Evolutionary conservation across 805 yeast species (phyloP).

Genomic region (Zygotorulaspora danielsina): DNA sequence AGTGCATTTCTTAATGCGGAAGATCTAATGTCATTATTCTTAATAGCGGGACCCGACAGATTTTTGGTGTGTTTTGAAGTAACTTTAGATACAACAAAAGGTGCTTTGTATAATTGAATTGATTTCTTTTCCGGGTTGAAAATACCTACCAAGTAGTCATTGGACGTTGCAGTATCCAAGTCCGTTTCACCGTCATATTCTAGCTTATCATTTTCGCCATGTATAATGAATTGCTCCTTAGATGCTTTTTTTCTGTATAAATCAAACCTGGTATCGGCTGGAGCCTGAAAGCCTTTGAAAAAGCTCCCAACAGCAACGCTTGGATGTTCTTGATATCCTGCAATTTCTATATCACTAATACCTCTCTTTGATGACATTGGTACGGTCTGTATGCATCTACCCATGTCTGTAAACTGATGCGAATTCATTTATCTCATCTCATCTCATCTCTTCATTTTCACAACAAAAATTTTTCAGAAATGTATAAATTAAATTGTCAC

Average conservation of each 20-base stretch:
- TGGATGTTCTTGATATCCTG: slow-evolving; percentile 43
- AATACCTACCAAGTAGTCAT: slow-evolving; percentile 66
- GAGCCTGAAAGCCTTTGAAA: slow-evolving; percentile 69
- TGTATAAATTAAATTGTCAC: background rate
- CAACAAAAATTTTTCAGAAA: background rate
- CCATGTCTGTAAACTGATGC: too few species aligned
- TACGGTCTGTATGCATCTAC: too few species aligned
- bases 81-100: slow-evolving; percentile 59
- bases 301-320: slow-evolving; percentile 62
- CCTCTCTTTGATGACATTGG: slow-evolving; percentile 19
- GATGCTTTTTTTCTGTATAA: slow-evolving; percentile 46
- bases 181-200: slow-evolving; percentile 63
- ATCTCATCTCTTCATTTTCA: background rate
- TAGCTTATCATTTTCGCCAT: slow-evolving; percentile 71
- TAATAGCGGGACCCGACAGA: slow-evolving; percentile 58
- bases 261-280: slow-evolving; percentile 56
- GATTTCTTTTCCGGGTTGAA: slow-evolving; percentile 64
- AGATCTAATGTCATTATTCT: slow-evolving; percentile 42
- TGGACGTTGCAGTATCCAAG: slow-evolving; percentile 35
- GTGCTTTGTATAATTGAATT: slow-evolving; percentile 60
- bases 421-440: too few species aligned
- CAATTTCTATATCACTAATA: slow-evolving; percentile 24
- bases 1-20: slow-evolving; percentile 70
- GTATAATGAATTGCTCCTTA: slow-evolving; percentile 48
- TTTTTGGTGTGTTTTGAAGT: slow-evolving; percentile 56